Evolutionary conservation across 2,329 filamentous ascomycete genomes (phyloP), one percentile per base, ranked within the genome.

Genomic region (Alternaria angustiovoidea): DNA sequence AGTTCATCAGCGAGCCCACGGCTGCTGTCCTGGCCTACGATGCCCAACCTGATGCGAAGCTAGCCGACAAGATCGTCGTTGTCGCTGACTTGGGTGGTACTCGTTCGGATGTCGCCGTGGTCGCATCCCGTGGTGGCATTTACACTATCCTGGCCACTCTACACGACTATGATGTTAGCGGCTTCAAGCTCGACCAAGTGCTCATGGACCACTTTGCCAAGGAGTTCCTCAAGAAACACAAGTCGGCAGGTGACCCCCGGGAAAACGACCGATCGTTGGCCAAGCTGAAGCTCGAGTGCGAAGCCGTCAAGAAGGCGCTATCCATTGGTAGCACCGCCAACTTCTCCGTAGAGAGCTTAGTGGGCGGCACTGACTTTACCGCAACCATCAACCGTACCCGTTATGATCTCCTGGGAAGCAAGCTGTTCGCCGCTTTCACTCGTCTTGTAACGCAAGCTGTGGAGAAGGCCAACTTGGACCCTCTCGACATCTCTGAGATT

Each of bases 161-260:
- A 30, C 95, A 98, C 83, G 95, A 99, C 84, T 97, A 96, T 81
- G 94, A 98, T 76, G 91, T 94, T 69, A 89, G 92, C 57, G 95
- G 95, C 75, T 86, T 88, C 36, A 89, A 93, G 68, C 86, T 99
- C 58, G 95, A 99, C 83, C 87, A 95, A 78, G 91, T 94, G 51
- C 86, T 99, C 60, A 91, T 97, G 78, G 94, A 99, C 78, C 90
- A 97, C 85, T 97, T 98, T 72, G 91, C 94, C 71, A 99, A 99
- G 86, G 95, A 99, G 81, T 99, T 99, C 83, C 87, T 95, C 76
- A 98, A 99, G 88, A 97, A 96, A 86, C 88, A 98, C 87, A 90
- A 89, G 83, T 88, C 88, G 3, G 76, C 65, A 2, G 73, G 69
- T 59, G 95, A 98, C 80, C 95, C 95, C 22, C 88, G 94, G 70